Evolutionary conservation across 805 yeast species (phyloP), one percentile per base, ranked within the genome.

Genomic region (Pichia ethanolica): DNA sequence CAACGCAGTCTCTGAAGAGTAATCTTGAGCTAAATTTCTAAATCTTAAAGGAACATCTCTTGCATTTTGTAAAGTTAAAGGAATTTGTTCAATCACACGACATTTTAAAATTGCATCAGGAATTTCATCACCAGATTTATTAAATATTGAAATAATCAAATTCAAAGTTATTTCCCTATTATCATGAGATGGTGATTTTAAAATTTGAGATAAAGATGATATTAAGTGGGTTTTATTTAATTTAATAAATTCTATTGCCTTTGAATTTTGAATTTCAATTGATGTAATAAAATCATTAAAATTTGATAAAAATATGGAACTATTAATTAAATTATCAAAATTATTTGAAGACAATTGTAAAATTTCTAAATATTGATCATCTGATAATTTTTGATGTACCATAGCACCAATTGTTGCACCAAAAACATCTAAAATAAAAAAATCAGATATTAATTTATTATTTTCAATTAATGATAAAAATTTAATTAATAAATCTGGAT

Each of bases 21-120:
- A 81, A 4, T 66, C 72, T 7, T 66, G 58, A 1, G 79, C 80
- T 52, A 87, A 65, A 36, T 69, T 71, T 57, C 97, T 75, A 33
- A 84, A 72, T 60, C 95, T 77, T 50, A 83, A 69, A 27, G 81
- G 78, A 3, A 91, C 71, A 57, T 86, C 95, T 66, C 97, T 80
- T 1, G 86, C 84, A 49, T 79, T 79, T 11, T 77, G 69, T 14
- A 89, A 66, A n/a, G 77, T 77, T 45, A 83, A 70, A 0, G 96
- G 95, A 7, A 83, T 75, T 50, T 81, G 79, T 62, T 89, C 97
- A 44, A 90, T 77, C 3, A 78, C 58, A 45, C 73, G 66, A 52
- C 83, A 76, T 46, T 76, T 79, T n/a, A 48, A 47, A 20, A 65
- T 44, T 1, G 57, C 46, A 30, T 57, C 62, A 5, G 66, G 64